Conservation (phyloP, 2,329 filamentous ascomycete genomes). For the Xylaria sp. region DNA sequence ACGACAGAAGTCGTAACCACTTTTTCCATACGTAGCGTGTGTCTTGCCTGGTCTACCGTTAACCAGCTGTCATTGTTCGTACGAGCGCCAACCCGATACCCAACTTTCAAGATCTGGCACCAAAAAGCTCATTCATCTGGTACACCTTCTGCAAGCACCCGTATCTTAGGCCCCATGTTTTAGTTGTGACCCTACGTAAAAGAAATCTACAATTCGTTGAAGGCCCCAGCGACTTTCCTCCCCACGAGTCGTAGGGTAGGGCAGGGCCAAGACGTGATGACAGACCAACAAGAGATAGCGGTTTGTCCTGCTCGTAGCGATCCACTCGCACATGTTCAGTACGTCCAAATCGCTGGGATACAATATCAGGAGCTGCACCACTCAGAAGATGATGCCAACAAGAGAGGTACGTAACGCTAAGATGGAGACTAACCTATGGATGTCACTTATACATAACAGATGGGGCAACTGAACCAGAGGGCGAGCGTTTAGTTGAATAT, state of each 20-base stretch:
- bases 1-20: slow-evolving; percentile 16
- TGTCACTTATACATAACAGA: slow-evolving; percentile 19
- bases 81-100: slow-evolving; percentile 28
- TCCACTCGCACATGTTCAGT: slow-evolving; percentile 22
- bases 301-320: slow-evolving; percentile 29
- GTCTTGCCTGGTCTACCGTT: slow-evolving; percentile 22
- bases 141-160: slow-evolving; percentile 28
- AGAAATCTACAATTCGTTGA: slow-evolving; percentile 15
- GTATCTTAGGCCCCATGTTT: slow-evolving; percentile 25
- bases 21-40: slow-evolving; percentile 30
- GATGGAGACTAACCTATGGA: not conserved
- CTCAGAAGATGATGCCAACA: slow-evolving; percentile 25
- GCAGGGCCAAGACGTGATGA: slow-evolving; percentile 26
- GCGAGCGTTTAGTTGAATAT: slow-evolving; percentile 19
- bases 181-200: slow-evolving; percentile 26
- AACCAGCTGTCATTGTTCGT: slow-evolving; percentile 26
- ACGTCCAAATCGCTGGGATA: slow-evolving; percentile 29
- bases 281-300: slow-evolving; percentile 26
- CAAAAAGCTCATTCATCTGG: slow-evolving; percentile 27
- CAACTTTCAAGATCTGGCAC: slow-evolving; percentile 22
- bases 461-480: slow-evolving; percentile 18
- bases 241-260: not conserved
- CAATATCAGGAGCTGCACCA: slow-evolving; percentile 16
- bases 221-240: slow-evolving; percentile 14
- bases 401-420: slow-evolving; percentile 27